Conservation (phyloP, 345 rosid genomes). For the Noccaea caerulescens region DNA sequence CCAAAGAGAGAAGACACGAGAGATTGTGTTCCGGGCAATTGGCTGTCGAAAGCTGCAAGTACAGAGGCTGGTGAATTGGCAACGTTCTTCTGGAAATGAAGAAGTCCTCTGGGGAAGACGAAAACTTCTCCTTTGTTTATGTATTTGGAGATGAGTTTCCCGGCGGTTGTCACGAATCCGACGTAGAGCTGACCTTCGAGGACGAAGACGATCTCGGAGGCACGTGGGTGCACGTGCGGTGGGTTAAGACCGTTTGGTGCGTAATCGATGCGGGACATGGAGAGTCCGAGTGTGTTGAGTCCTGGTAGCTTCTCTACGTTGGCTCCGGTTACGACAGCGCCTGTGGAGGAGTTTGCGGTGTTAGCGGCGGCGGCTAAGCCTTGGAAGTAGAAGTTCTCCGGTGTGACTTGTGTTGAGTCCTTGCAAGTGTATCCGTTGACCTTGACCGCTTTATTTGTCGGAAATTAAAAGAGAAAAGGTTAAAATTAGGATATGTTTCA, state of each 20-base stretch:
- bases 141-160: slow-evolving; percentile 49
- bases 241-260: slow-evolving; percentile 65
- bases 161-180: slow-evolving; percentile 63
- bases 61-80: slow-evolving; percentile 51
- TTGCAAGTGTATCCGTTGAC: slow-evolving; percentile 48
- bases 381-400: slow-evolving; percentile 42
- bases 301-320: slow-evolving; percentile 46
- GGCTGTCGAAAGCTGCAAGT: slow-evolving; percentile 60
- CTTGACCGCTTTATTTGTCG: slow-evolving; percentile 34
- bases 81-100: slow-evolving; percentile 64
- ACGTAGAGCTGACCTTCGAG: slow-evolving; percentile 60
- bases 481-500: background rate
- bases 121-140: slow-evolving; percentile 59
- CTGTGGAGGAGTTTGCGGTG: slow-evolving; percentile 27
- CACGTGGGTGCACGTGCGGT: slow-evolving; percentile 51
- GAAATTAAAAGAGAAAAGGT: background rate
- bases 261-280: slow-evolving; percentile 53
- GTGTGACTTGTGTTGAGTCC: slow-evolving; percentile 38
- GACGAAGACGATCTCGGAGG: slow-evolving; percentile 58
- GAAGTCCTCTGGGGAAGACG: slow-evolving; percentile 62
- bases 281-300: slow-evolving; percentile 47
- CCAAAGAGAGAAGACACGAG: slow-evolving; percentile 52
- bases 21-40: slow-evolving; percentile 62
- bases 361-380: slow-evolving; percentile 30
- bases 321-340: slow-evolving; percentile 42